Base-by-base conservation (phyloP, 345 rosid genomes). In the Bretschneidera sinensis region DNA sequence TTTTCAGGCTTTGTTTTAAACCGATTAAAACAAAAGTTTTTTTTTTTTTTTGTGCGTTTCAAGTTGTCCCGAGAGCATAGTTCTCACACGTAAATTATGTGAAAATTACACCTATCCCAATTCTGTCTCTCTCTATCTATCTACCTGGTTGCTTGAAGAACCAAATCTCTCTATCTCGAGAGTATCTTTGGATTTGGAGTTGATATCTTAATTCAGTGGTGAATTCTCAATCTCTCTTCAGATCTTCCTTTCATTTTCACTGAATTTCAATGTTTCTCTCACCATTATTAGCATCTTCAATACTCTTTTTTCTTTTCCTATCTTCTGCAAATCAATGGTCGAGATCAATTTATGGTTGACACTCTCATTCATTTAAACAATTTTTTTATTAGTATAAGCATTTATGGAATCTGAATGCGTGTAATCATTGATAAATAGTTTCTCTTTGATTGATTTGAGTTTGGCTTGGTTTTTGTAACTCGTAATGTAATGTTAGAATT, bases 201-300 rank as follows among this genome's bases (percentile, higher is more conserved):
- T 31, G 35, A 31, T 31, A 31, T 54, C 54, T 62, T 59, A 53
- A 52, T 55, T 24, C n/a, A 55, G 18, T 31, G 68, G 68, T 64
- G 23, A 64, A 15, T 48, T 64, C 48, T 2, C 43, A 25, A 52
- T 13, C 48, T 1, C 17, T 28, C 28, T 25, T 28, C 45, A 24
- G 54, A 54, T 48, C 49, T 64, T n/a, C n/a, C n/a, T n/a, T n/a
- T n/a, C n/a, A n/a, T n/a, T n/a, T n/a, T n/a, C n/a, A n/a, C n/a
- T n/a, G n/a, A n/a, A n/a, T 55, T 21, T 52, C 11, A 28, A 8
- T 59, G 21, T 7, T 47, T 11, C 24, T 45, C 21, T 2, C 24
- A 18, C 15, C 21, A 2, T 24, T 55, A n/a, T n/a, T n/a, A n/a
- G n/a, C n/a, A n/a, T n/a, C n/a, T n/a, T n/a, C n/a, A n/a, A n/a